Evolutionary conservation across 768 basidiomycete genomes (phyloP), one percentile per base, ranked within the genome.

Genomic region (Phlebiopsis flavidoalba): DNA sequence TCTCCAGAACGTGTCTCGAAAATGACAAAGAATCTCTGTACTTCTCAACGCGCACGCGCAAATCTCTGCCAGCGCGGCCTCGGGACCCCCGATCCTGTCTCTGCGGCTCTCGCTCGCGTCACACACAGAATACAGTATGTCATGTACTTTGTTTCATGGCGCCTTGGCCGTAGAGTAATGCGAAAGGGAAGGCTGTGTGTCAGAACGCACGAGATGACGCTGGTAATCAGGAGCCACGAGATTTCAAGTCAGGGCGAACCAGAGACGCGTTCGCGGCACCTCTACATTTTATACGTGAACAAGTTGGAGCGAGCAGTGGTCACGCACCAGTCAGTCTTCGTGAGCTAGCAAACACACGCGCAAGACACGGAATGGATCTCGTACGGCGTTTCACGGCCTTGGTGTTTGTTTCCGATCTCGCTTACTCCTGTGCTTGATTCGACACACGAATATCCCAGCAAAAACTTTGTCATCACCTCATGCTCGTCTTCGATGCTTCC

Each of bases 201-300:
- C 82, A 75, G 84, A 80, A 80, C 76, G 74, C 72, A 76, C 68
- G 71, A 75, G 72, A 67, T 67, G 49, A 36, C 63, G 66, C 66
- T 48, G 61, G 64, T 54, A 60, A 33, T 56, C n/a, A 6, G 56
- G 40, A 22, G 60, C 35, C 58, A 55, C 43, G 47, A 5, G 46
- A 52, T 40, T 67, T 63, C 62, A 64, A 60, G 65, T 37, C 46
- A 33, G 58, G 57, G 59, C 70, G n/a, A n/a, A 76, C 78, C 71
- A 85, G 84, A 85, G 79, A 79, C 63, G 75, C 78, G 76, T 80
- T n/a, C 83, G 77, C 74, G 77, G 82, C 47, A 73, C 67, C 60
- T 62, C 64, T 58, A 22, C 64, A 64, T n/a, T n/a, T n/a, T n/a
- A n/a, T n/a, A 65, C 12, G 43, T 58, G 55, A 17, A 5, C 50